Conservation (phyloP, 2,329 filamentous ascomycete genomes). For the Cladobotryum protrusum region DNA sequence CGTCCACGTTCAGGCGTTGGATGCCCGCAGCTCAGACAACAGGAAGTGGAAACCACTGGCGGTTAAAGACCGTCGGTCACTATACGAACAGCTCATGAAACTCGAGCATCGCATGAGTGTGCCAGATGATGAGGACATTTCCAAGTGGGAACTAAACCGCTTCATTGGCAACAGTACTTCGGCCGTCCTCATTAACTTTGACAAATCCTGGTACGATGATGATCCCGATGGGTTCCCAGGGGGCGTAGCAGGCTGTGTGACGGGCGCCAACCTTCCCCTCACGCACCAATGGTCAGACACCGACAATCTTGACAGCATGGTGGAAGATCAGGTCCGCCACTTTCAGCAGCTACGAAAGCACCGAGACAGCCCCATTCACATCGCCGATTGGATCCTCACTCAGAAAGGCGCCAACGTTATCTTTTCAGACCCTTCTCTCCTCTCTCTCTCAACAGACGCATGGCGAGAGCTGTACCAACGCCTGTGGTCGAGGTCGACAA, state of each 20-base stretch:
- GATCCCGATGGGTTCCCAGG: slow-evolving; percentile 18
- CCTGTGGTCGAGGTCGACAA: slow-evolving; percentile 20
- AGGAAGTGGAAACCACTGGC: slow-evolving; percentile 1
- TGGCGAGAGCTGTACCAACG: slow-evolving; percentile 19
- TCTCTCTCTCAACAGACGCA: slow-evolving; percentile 10
- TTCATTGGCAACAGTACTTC: slow-evolving; percentile 22
- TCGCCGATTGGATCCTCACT: slow-evolving; percentile 23
- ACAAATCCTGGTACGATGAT: slow-evolving; percentile 17
- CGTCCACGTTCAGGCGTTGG: slow-evolving; percentile 14
- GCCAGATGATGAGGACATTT: slow-evolving; percentile 19
- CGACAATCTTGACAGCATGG: slow-evolving; percentile 9
- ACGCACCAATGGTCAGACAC: slow-evolving; percentile 20
- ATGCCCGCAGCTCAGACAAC: background rate
- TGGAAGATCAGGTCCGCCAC: slow-evolving; percentile 16
- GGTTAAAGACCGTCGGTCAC: slow-evolving; percentile 1
- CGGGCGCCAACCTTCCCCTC: slow-evolving; percentile 19
- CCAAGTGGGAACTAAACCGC: slow-evolving; percentile 17
- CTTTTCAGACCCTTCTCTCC: slow-evolving; percentile 6
- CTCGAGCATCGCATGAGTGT: slow-evolving; percentile 19
- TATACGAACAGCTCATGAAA: slow-evolving; percentile 18
- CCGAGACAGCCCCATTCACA: slow-evolving; percentile 15
- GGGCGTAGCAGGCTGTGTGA: slow-evolving; percentile 22
- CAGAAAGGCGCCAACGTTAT: slow-evolving; percentile 10
- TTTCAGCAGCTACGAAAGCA: slow-evolving; percentile 12
- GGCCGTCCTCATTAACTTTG: slow-evolving; percentile 24